A percentile compares a stretch with the other conserved stretches of the same genome.
phyloP scores from a whole-genome alignment of 768 basidiomycete species.

The Hydnomerulius pinastri region DNA sequence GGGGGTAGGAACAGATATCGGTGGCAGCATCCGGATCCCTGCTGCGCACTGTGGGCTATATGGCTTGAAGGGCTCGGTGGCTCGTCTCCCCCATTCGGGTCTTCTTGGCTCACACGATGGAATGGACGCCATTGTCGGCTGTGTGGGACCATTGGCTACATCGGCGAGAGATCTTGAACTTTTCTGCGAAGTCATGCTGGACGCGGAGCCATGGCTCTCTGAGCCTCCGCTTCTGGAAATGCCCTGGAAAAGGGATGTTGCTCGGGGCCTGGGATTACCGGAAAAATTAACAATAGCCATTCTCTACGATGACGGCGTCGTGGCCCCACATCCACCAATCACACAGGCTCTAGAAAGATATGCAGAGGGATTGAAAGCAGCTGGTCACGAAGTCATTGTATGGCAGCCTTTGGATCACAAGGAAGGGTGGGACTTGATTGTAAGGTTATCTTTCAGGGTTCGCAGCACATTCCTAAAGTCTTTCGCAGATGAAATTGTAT shows the following conservation, averaged over 20 bases:
- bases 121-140: conserved; percentile 55
- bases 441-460: conserved; percentile 19
- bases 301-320: conserved; percentile 53
- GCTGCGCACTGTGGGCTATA: conserved; percentile 45
- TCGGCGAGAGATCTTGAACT: conserved; percentile 51
- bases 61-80: conserved; percentile 49
- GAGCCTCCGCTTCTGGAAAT: conserved; percentile 51
- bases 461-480: conserved; percentile 15
- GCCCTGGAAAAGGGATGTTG: conserved; percentile 47
- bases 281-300: conserved; percentile 46
- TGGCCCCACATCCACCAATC: conserved; percentile 51
- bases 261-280: conserved; percentile 40
- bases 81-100: conserved; percentile 52
- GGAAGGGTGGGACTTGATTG: conserved; percentile 49
- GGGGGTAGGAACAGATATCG: conserved; percentile 50
- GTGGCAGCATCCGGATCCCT: conserved; percentile 47
- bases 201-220: conserved; percentile 46
- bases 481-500: conserved; percentile 43
- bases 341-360: conserved; percentile 40
- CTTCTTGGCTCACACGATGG: conserved; percentile 51
- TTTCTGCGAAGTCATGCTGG: conserved; percentile 49
- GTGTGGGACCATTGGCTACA: conserved; percentile 48
- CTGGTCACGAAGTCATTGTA: conserved; percentile 53
- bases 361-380: conserved; percentile 40
- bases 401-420: conserved; percentile 49